phyloP scores from a whole-genome alignment of 495 filamentous ascomycete species.

The Talaromyces ruber region DNA sequence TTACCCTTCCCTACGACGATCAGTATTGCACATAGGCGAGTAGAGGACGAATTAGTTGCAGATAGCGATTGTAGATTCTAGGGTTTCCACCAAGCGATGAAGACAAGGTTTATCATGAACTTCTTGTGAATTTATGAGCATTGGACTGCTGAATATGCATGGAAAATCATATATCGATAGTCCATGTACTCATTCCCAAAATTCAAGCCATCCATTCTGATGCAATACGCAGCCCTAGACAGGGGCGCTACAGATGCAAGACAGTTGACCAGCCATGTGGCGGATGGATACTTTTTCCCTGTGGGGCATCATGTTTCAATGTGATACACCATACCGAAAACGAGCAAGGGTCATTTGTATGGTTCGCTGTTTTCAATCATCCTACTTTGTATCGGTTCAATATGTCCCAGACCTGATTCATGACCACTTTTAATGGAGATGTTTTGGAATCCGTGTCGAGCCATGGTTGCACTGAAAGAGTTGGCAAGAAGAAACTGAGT shows the following conservation, averaged over 20 bases:
- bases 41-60: neutral
- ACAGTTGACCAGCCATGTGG: neutral
- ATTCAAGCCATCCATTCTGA: neutral
- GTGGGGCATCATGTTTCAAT: neutral
- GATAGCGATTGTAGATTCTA: neutral
- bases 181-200: neutral
- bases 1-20: neutral
- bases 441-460: neutral
- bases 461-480: neutral
- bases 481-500: neutral
- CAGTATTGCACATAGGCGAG: neutral
- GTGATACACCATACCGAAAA: neutral
- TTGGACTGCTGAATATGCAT: neutral
- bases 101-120: neutral
- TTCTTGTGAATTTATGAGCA: no score
- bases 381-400: neutral
- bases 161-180: neutral
- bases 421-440: neutral
- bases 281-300: neutral
- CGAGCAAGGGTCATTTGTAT: neutral
- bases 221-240: neutral
- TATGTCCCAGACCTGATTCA: neutral
- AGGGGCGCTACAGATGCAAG: neutral
- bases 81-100: neutral
- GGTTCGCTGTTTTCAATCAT: neutral